A percentile compares a stretch with the other conserved stretches of the same genome.
phyloP scores from a whole-genome alignment of 768 basidiomycete genomes.

The Tricholoma bakamatsutake region DNA sequence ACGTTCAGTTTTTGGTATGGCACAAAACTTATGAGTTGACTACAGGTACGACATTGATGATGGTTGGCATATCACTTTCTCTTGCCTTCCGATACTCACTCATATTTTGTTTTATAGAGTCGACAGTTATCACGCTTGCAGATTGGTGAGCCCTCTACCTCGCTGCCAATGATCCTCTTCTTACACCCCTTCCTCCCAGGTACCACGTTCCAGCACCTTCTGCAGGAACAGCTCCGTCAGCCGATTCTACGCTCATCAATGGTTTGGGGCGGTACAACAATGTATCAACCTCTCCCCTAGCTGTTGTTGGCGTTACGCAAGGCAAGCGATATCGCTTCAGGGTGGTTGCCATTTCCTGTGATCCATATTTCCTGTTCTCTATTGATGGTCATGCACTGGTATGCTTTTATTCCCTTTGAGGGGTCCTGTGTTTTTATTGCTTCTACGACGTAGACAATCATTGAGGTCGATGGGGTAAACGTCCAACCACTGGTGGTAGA shows the following conservation, averaged over 20 bases:
- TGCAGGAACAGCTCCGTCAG: background rate
- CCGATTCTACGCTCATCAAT: constrained; percentile 43
- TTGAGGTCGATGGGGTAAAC: constrained; percentile 34
- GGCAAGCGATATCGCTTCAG: constrained; percentile 50
- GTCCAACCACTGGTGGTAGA: constrained; percentile 30
- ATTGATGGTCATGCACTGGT: constrained; percentile 34
- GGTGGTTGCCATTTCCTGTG: constrained; percentile 45
- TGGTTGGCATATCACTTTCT: no score
- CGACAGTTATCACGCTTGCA: no score
- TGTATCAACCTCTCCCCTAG: constrained; percentile 33
- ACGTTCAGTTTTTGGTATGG: no score
- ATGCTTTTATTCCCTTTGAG: background rate
- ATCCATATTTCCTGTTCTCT: constrained; percentile 37
- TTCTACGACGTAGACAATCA: constrained; percentile 23
- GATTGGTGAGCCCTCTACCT: no score
- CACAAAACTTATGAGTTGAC: no score
- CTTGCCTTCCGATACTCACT: no score
- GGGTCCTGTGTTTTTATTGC: constrained; percentile 6
- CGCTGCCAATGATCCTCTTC: no score
- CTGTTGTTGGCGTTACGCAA: constrained; percentile 37
- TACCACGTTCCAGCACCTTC: no score
- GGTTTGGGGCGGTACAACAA: constrained; percentile 41
- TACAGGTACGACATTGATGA: no score
- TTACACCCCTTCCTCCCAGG: no score
- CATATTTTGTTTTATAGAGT: no score